Evolutionary conservation across 768 basidiomycete genomes (phyloP).

Genomic region (Serpula lacrymans): DNA sequence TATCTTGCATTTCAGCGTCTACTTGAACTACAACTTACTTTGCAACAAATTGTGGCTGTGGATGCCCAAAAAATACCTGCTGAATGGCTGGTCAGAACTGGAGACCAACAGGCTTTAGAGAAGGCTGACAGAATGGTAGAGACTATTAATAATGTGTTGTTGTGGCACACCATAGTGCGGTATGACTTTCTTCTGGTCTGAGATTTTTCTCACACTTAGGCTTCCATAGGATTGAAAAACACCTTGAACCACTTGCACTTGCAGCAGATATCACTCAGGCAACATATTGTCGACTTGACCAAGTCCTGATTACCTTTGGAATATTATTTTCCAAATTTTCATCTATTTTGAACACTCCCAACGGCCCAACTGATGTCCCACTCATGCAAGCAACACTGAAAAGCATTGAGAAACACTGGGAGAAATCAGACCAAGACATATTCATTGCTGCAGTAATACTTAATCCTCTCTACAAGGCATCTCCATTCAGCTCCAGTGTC

Average conservation of each 20-base stretch:
- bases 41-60: no score
- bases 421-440: conserved; percentile 18
- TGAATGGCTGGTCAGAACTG: no score
- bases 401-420: conserved; percentile 21
- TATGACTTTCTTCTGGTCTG: neutral
- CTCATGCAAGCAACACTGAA: conserved; percentile 16
- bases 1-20: conserved; percentile 14
- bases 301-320: conserved; percentile 19
- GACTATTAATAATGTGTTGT: conserved; percentile 5
- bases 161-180: conserved; percentile 10
- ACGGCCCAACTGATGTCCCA: conserved; percentile 1
- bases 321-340: no score
- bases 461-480: conserved; percentile 17
- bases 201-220: neutral
- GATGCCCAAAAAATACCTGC: no score
- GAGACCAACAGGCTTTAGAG: no score
- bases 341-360: no score
- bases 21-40: conserved; percentile 8
- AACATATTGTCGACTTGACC: conserved; percentile 18
- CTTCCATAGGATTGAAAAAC: no score
- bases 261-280: conserved; percentile 24
- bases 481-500: no score
- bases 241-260: conserved; percentile 22
- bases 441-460: conserved; percentile 22
- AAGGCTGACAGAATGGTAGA: no score